Conservation (phyloP, 805 yeast species). For the Maudiozyma pseudohumilis region DNA sequence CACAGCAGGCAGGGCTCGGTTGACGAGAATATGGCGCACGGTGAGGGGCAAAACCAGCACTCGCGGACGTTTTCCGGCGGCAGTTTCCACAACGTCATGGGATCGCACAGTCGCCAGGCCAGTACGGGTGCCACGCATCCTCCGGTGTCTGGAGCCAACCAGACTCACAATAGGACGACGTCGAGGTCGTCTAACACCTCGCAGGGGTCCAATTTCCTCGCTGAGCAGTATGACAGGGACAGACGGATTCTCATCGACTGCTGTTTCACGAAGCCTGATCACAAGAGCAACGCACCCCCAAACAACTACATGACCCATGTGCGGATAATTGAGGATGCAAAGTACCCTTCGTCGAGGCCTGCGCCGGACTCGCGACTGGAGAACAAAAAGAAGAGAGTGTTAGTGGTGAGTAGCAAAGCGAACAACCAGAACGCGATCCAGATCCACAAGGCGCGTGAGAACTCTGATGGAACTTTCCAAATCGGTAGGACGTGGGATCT, state of each 20-base stretch:
- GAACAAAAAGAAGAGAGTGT: constrained; percentile 51
- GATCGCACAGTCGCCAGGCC: constrained; percentile 8
- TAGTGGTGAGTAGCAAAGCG: constrained; percentile 39
- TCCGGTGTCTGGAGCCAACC: constrained; percentile 19
- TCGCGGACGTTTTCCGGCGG: constrained; percentile 15
- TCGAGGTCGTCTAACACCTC: constrained; percentile 28
- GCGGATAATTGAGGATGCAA: constrained; percentile 62
- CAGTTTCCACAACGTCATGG: constrained; percentile 3
- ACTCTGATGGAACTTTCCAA: constrained; percentile 63
- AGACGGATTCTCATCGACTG: constrained; percentile 37
- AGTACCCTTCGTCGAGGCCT: constrained; percentile 59
- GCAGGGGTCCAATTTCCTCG: constrained; percentile 31
- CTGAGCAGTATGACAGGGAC: constrained; percentile 50
- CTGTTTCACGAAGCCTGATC: constrained; percentile 40
- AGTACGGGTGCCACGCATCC: constrained; percentile 15
- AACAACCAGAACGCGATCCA: constrained; percentile 58
- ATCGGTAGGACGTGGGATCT: constrained; percentile 91
- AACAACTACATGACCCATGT: constrained; percentile 71
- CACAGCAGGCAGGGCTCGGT: constrained; percentile 28
- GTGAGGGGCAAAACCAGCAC: constrained; percentile 9
- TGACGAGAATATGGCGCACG: constrained; percentile 18
- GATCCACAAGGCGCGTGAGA: constrained; percentile 79
- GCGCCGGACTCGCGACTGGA: constrained; percentile 40
- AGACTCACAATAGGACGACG: constrained; percentile 25
- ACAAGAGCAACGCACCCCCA: constrained; percentile 32